These are phyloP conservation scores for Pachyrhizus erosus DNA, from an alignment of 306 rosid species.

Conservation along the genomic window DNA sequence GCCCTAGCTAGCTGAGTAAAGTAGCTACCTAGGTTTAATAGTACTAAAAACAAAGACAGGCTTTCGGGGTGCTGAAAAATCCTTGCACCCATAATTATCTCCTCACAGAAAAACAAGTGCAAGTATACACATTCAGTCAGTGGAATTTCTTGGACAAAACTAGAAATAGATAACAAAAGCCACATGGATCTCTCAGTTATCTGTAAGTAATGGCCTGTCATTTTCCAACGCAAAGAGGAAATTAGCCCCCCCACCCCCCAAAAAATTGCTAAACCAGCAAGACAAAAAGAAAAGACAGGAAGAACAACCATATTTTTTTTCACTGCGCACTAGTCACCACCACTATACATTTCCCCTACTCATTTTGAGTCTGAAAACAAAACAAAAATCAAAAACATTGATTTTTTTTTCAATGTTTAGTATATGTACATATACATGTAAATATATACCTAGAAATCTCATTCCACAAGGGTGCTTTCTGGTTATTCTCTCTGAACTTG, in stretches of 20 bases:
- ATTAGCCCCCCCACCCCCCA: not conserved
- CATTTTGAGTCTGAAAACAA: slow-evolving; percentile 9
- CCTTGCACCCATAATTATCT: slow-evolving; percentile 42
- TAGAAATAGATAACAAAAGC: slow-evolving; percentile 42
- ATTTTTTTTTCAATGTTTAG: not conserved
- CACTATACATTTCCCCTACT: not conserved
- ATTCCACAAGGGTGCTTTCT: slow-evolving; percentile 85
- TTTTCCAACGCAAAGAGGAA: slow-evolving; percentile 41
- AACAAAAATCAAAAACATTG: not conserved
- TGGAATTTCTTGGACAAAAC: slow-evolving; percentile 47
- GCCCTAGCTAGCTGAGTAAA: slow-evolving; percentile 49
- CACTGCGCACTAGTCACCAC: not conserved
- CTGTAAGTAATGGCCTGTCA: slow-evolving; percentile 45
- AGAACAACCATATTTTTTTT: slow-evolving; percentile 5
- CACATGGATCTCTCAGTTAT: slow-evolving; percentile 51
- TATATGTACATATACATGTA: not conserved
- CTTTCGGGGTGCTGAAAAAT: slow-evolving; percentile 36
- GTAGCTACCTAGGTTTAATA: slow-evolving; percentile 31
- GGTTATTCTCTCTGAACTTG: slow-evolving; percentile 79
- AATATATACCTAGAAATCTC: slow-evolving; percentile 76
- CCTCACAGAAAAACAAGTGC: slow-evolving; percentile 41
- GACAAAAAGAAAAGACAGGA: not conserved
- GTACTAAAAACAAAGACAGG: slow-evolving; percentile 43
- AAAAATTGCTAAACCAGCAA: not conserved
- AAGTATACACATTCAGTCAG: slow-evolving; percentile 44